These are phyloP conservation scores for Ustanciosporium gigantosporum DNA, from an alignment of 1,284 basidiomycete species.

Conservation along the genomic window DNA sequence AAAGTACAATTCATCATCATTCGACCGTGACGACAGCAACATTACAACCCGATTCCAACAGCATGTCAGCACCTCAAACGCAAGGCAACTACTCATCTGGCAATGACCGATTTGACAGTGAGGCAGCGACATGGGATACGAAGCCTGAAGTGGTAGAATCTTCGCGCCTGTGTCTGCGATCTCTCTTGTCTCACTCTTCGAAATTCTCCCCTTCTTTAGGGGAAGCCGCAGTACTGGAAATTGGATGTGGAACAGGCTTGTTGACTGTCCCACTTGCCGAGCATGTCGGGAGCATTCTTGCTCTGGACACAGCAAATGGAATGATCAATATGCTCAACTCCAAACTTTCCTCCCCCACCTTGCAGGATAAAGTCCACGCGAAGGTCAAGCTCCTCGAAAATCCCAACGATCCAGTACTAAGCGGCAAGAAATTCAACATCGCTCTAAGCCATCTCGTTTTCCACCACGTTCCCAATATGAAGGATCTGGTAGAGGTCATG, in stretches of 20 bases:
- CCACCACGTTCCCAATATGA: slow-evolving; percentile 36
- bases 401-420: slow-evolving; percentile 20
- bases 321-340: slow-evolving; percentile 36
- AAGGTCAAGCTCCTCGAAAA: slow-evolving; percentile 27
- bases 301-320: slow-evolving; percentile 23
- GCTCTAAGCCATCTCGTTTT: slow-evolving; percentile 36
- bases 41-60: no score
- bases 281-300: slow-evolving; percentile 13
- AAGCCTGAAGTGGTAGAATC: slow-evolving; percentile 32
- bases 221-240: slow-evolving; percentile 10
- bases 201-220: neutral
- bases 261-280: slow-evolving; percentile 18
- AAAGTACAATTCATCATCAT: no score
- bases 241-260: slow-evolving; percentile 36
- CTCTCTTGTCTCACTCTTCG: neutral
- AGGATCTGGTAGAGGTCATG: slow-evolving; percentile 17
- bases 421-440: slow-evolving; percentile 11
- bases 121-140: slow-evolving; percentile 32
- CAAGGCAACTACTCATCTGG: slow-evolving; percentile 37
- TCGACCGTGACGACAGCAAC: no score
- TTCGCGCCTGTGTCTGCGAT: slow-evolving; percentile 14
- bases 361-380: slow-evolving; percentile 8
- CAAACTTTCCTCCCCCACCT: slow-evolving; percentile 1
- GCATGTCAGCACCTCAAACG: no score
- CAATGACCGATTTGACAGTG: slow-evolving; percentile 32